Base-by-base conservation (phyloP, 2,329 filamentous ascomycete genomes). In the Hypoxylon sp. region DNA sequence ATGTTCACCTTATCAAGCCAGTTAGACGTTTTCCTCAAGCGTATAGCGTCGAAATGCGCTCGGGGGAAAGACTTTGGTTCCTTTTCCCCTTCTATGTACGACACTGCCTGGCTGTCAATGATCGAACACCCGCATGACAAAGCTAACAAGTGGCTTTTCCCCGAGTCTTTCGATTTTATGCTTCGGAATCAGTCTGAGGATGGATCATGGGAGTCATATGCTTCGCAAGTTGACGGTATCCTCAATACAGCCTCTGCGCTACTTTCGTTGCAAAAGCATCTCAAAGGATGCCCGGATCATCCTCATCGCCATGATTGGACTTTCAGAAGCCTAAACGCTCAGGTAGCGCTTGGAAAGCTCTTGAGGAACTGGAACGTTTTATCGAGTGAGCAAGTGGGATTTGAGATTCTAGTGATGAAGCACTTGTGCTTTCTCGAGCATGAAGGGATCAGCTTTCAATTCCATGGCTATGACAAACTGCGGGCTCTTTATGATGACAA, bases 81-180 rank as follows among this genome's bases (percentile, higher is more conserved):
- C n/a, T n/a, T n/a, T n/a, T n/a, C n/a, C n/a, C n/a, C 24, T 26
- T 3, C 70, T 6, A 33, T 75, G 0, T 78, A 79, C 49, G 76
- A 78, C 50, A 78, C 76, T 0, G 76, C 77, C 1, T 78, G 78
- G 77, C 65, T 78, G 0, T 73, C 77, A 0, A 75, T 78, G 70
- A 48, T 74, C 7, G 62, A 50, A n/a, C 62, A 58, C 9, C 36
- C 33, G 6, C 54, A 57, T 1, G 33, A 49, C 1, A 24, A 12
- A 3, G 11, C 12, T 6, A 7, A 14, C 1, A 9, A 9, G 6
- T 76, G 73, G 71, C 62, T 75, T 1, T 78, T 78, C 45, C 76
- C 77, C 6, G 68, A 76, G 36, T 72, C 63, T n/a, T 74, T 75
- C 44, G 26, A 69, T 0, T 75, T 65, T 49, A 33, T 78, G 2